A percentile compares a stretch with the other conserved stretches of the same genome.
These are phyloP conservation scores for Leccinum pellstonianum DNA, from an alignment of 768 basidiomycete genomes.

Conservation along the genomic window DNA sequence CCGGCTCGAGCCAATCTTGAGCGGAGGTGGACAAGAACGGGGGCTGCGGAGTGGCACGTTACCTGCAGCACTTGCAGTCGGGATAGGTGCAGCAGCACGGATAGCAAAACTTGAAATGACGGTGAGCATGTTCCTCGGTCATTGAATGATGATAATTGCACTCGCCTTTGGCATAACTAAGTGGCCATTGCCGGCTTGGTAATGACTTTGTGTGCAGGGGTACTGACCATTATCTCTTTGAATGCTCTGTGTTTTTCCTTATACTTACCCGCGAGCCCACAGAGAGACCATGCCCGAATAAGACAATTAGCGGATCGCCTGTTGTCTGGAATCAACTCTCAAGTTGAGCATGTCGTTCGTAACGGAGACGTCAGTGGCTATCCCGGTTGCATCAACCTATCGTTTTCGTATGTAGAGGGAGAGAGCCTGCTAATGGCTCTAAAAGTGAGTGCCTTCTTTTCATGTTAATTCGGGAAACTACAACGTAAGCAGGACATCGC, in stretches of 20 bases:
- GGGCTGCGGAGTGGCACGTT: conserved; percentile 95
- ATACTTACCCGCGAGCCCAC: conserved; percentile 11
- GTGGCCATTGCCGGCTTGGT: conserved; percentile 55
- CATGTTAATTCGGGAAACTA: conserved; percentile 5
- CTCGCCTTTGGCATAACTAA: conserved; percentile 37
- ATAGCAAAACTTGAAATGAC: conserved; percentile 91
- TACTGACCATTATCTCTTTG: conserved; percentile 56
- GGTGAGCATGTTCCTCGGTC: conserved; percentile 53
- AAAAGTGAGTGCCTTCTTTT: conserved; percentile 55
- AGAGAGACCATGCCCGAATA: conserved; percentile 82
- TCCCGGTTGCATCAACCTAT: conserved; percentile 93
- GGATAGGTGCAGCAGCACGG: conserved; percentile 91
- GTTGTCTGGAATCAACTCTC: conserved; percentile 72
- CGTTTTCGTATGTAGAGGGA: conserved; percentile 95
- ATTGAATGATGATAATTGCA: conserved; percentile 48
- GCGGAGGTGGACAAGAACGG: conserved; percentile 96
- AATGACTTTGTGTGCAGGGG: conserved; percentile 88
- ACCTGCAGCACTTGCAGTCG: conserved; percentile 83
- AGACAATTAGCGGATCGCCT: conserved; percentile 76
- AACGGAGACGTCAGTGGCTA: conserved; percentile 93
- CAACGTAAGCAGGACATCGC: conserved; percentile 73
- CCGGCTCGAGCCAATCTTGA: conserved; percentile 90
- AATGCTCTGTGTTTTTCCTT: neutral
- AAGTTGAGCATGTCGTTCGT: conserved; percentile 88
- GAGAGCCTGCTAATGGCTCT: conserved; percentile 97